A percentile compares a stretch with the other conserved stretches of the same genome.
These are phyloP conservation scores for Meyerozyma guilliermondii DNA, from an alignment of 1,139 yeast species.

Conservation along the genomic window DNA sequence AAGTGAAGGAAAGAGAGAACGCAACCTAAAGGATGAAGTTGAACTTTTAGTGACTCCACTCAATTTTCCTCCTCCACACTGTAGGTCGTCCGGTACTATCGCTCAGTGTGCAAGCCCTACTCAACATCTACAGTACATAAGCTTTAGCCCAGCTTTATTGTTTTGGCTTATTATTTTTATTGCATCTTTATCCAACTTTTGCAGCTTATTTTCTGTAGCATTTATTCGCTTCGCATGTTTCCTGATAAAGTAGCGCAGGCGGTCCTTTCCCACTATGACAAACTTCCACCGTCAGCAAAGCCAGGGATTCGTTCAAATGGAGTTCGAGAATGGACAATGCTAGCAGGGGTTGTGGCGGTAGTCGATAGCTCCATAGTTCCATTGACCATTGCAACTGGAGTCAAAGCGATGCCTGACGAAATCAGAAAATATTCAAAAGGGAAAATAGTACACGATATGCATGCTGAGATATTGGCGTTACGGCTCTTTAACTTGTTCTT, in stretches of 20 bases:
- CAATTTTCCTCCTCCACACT: too few species aligned
- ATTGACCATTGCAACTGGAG: constrained; percentile 71
- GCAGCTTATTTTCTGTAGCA: too few species aligned
- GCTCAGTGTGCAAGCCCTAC: too few species aligned
- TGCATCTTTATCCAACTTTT: neutral
- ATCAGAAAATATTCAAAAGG: constrained; percentile 46
- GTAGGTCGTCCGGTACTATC: too few species aligned
- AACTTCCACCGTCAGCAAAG: constrained; percentile 43
- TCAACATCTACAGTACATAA: too few species aligned
- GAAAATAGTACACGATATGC: constrained; percentile 71
- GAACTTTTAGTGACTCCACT: too few species aligned
- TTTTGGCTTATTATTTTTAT: neutral
- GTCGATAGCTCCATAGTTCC: constrained; percentile 20
- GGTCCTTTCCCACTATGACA: constrained; percentile 23
- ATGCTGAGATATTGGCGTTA: constrained; percentile 77
- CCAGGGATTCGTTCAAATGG: constrained; percentile 62
- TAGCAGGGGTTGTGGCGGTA: constrained; percentile 66
- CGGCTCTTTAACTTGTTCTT: constrained; percentile 58
- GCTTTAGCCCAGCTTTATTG: neutral
- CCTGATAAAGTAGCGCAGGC: constrained; percentile 18
- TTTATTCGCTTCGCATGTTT: neutral
- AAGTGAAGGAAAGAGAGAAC: too few species aligned
- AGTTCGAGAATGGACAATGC: constrained; percentile 72
- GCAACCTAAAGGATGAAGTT: too few species aligned
- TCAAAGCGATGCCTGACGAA: constrained; percentile 65